A percentile compares a stretch with the other conserved stretches of the same genome.
Evolutionary conservation across 192 early-diverging fungal species (phyloP).

Genomic region (Entomortierella chlamydospora): DNA sequence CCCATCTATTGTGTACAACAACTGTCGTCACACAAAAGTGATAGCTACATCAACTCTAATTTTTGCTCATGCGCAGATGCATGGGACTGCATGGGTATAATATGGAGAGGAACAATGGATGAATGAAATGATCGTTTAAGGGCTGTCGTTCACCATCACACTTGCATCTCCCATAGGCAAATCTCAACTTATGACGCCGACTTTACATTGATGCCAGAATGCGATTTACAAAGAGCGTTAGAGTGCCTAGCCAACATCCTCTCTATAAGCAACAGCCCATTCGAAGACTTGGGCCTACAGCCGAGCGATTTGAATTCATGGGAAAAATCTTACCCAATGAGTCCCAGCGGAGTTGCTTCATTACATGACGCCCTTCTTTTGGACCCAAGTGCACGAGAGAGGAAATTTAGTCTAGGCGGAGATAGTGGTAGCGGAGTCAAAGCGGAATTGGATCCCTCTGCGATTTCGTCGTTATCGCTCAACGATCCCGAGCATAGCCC

Average conservation of each 20-base stretch:
- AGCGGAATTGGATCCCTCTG: background rate
- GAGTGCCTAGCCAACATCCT: conserved; percentile 29
- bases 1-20: too few species aligned
- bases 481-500: conserved; percentile 1
- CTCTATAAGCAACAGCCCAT: conserved; percentile 43
- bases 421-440: background rate
- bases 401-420: conserved; percentile 12
- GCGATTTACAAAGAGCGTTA: conserved; percentile 36
- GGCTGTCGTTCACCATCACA: too few species aligned
- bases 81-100: background rate
- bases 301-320: conserved; percentile 30
- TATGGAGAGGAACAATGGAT: too few species aligned
- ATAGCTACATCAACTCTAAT: background rate
- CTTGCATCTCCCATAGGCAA: conserved; percentile 27
- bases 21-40: conserved; percentile 1
- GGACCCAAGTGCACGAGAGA: conserved; percentile 8
- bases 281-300: conserved; percentile 35
- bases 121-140: too few species aligned
- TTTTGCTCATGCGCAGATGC: background rate
- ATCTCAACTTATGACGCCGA: conserved; percentile 54
- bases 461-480: conserved; percentile 17
- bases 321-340: conserved; percentile 33
- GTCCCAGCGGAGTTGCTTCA: conserved; percentile 23
- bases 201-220: conserved; percentile 49
- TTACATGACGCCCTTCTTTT: conserved; percentile 36